Percentiles rank a stretch among this genome's conserved stretches.
Conservation (phyloP, 352 stramenopile genomes). For the Pythium plurisporium region DNA sequence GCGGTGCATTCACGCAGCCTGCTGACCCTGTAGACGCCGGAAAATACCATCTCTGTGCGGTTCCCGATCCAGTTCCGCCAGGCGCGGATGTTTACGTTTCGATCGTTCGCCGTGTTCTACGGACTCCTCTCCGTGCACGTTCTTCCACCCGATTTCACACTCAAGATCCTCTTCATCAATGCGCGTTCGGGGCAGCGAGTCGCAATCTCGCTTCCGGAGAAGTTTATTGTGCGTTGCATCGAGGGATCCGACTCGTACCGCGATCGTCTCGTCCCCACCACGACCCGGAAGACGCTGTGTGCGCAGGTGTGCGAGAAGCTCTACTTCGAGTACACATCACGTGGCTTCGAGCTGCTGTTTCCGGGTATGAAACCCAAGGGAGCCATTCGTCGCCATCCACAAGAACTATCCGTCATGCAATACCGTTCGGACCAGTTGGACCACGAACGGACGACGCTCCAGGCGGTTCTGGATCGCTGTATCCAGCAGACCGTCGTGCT, state of each 20-base stretch:
- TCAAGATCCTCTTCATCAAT: conserved; percentile 26
- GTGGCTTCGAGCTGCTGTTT: conserved; percentile 40
- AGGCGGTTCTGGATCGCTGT: conserved; percentile 9
- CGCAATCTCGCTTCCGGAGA: conserved; percentile 9
- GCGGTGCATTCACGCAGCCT: too few species aligned
- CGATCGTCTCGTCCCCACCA: conserved; percentile 8
- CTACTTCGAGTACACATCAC: conserved; percentile 41
- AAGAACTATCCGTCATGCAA: conserved; percentile 18
- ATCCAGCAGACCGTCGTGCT: conserved; percentile 16
- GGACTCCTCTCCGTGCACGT: conserved; percentile 29
- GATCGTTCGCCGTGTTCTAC: conserved; percentile 30
- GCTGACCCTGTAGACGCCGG: background rate
- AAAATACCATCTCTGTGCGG: conserved; percentile 8
- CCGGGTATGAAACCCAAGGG: conserved; percentile 32
- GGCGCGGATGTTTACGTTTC: conserved; percentile 29
- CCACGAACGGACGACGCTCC: conserved; percentile 9
- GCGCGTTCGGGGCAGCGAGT: conserved; percentile 6
- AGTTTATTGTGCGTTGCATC: conserved; percentile 12
- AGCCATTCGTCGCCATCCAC: conserved; percentile 24
- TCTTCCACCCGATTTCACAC: conserved; percentile 20
- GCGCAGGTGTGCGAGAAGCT: conserved; percentile 30
- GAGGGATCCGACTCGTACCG: conserved; percentile 7
- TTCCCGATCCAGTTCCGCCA: conserved; percentile 34
- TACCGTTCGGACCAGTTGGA: conserved; percentile 2
- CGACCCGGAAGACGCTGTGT: conserved; percentile 16